These are phyloP conservation scores for Heterobasidion annosum DNA, from an alignment of 1,284 basidiomycete species.

Conservation along the genomic window DNA sequence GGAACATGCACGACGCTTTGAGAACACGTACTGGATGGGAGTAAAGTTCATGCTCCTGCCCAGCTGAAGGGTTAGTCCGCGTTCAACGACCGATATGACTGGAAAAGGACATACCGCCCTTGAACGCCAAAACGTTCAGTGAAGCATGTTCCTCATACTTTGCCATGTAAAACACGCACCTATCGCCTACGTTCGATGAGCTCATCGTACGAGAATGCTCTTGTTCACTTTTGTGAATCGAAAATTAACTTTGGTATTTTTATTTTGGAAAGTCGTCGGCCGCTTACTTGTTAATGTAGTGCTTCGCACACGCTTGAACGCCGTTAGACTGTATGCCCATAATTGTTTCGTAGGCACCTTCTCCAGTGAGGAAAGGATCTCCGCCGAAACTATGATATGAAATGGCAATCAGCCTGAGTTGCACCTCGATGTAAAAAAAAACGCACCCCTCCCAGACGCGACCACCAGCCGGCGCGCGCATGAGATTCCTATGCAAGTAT, in stretches of 20 bases:
- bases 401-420: not conserved
- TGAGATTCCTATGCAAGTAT: constrained; percentile 35
- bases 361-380: constrained; percentile 57
- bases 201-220: constrained; percentile 44
- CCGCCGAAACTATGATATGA: constrained; percentile 32
- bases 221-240: constrained; percentile 32
- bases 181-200: constrained; percentile 60
- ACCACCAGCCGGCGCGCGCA: constrained; percentile 55
- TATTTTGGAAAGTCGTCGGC: not conserved
- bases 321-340: constrained; percentile 54
- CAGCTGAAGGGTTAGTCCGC: not conserved
- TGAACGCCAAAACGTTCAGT: not conserved
- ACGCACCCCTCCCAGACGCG: constrained; percentile 62
- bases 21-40: constrained; percentile 30
- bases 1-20: not conserved
- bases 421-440: not conserved
- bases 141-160: too few species aligned
- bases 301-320: constrained; percentile 53
- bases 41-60: constrained; percentile 49
- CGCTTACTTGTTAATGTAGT: constrained; percentile 45
- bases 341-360: constrained; percentile 49
- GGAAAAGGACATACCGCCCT: constrained; percentile 22
- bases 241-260: not conserved
- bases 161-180: constrained; percentile 23
- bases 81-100: not conserved